A percentile compares a stretch with the other conserved stretches of the same genome.
These are phyloP conservation scores for Gossypium davidsonii DNA, from an alignment of 441 rosid species.

Conservation along the genomic window DNA sequence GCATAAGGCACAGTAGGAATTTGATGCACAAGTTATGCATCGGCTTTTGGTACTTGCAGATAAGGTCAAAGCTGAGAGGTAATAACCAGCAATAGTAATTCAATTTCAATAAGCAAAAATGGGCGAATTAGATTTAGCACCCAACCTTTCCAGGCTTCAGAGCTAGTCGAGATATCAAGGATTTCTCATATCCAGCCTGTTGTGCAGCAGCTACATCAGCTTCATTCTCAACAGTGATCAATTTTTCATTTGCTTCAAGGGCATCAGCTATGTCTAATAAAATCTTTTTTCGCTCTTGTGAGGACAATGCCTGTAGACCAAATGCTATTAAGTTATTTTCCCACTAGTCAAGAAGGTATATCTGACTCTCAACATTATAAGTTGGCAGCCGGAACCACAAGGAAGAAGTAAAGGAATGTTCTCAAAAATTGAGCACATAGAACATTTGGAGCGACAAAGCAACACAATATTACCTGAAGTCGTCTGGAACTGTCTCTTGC, in stretches of 20 bases:
- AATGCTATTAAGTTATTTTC: conserved; percentile 12
- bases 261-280: conserved; percentile 79
- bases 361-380: not conserved
- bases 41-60: not conserved
- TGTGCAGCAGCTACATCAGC: conserved; percentile 81
- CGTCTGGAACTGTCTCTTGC: conserved; percentile 94
- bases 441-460: conserved; percentile 8
- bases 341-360: not conserved
- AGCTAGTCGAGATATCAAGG: conserved; percentile 76
- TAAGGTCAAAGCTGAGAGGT: not conserved
- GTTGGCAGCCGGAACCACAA: not conserved
- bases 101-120: conserved; percentile 3
- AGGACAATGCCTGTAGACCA: conserved; percentile 68
- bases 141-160: conserved; percentile 90
- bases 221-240: conserved; percentile 65
- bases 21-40: not conserved
- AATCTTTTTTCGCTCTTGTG: conserved; percentile 65
- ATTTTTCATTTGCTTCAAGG: conserved; percentile 67
- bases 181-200: conserved; percentile 66
- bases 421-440: not conserved
- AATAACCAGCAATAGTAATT: conserved; percentile 4
- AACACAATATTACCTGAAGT: conserved; percentile 66
- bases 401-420: not conserved
- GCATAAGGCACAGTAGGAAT: not conserved
- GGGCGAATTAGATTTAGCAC: not conserved